Evolutionary conservation across 2,329 filamentous ascomycete species (phyloP).

Genomic region (Aureobasidium sp.): DNA sequence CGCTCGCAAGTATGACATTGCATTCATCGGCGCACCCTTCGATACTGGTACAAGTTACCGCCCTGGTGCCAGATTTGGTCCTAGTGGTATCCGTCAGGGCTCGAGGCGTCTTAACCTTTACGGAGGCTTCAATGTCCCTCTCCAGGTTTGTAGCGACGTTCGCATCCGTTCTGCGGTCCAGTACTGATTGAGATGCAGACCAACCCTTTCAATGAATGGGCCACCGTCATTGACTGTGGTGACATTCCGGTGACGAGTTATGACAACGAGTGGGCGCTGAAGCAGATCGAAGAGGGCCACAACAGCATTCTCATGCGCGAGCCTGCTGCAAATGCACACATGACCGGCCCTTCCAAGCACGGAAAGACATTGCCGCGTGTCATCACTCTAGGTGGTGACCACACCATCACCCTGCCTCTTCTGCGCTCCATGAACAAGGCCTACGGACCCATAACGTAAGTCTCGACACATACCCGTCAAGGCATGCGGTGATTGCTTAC

Average conservation of each 20-base stretch:
- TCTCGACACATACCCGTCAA: not conserved
- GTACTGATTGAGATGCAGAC: slow-evolving; percentile 52
- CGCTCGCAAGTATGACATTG: slow-evolving; percentile 71
- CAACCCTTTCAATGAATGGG: slow-evolving; percentile 77
- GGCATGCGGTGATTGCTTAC: not conserved
- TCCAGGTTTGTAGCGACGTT: slow-evolving; percentile 59
- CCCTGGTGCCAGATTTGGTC: slow-evolving; percentile 76
- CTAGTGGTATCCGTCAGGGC: slow-evolving; percentile 78
- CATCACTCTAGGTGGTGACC: slow-evolving; percentile 61
- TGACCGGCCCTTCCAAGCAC: slow-evolving; percentile 60
- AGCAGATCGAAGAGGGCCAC: slow-evolving; percentile 82
- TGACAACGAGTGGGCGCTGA: slow-evolving; percentile 73
- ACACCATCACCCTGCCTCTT: slow-evolving; percentile 56
- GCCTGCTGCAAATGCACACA: slow-evolving; percentile 61
- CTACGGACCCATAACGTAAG: slow-evolving; percentile 56
- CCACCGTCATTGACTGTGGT: slow-evolving; percentile 73
- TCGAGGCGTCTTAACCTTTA: slow-evolving; percentile 81
- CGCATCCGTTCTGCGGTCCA: slow-evolving; percentile 46
- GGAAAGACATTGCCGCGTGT: slow-evolving; percentile 72
- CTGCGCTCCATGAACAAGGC: slow-evolving; percentile 54
- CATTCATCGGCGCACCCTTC: slow-evolving; percentile 57
- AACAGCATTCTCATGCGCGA: slow-evolving; percentile 64
- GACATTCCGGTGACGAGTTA: slow-evolving; percentile 84
- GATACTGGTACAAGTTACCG: slow-evolving; percentile 46
- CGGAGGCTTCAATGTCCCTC: slow-evolving; percentile 79